Conservation (phyloP, 2,329 filamentous ascomycete genomes). For the Bimuria novae-zelandiae region DNA sequence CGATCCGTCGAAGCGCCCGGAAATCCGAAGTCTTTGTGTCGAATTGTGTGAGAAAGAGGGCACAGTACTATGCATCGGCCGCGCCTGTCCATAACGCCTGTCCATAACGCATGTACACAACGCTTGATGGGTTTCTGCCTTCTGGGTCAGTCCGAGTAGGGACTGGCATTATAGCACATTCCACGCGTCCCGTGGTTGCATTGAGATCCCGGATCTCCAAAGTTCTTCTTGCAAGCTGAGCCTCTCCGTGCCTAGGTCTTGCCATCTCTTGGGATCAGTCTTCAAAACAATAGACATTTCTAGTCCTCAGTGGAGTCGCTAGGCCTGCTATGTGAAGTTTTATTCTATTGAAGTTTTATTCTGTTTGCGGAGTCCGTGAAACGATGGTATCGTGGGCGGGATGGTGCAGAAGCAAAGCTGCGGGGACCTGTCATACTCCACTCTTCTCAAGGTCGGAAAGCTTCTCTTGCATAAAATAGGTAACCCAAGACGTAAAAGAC, state of each 20-base stretch:
- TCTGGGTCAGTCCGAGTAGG: background rate
- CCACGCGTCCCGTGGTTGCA: background rate
- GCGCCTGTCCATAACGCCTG: too few species aligned
- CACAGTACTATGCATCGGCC: too few species aligned
- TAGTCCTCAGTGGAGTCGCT: background rate
- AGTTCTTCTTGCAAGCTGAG: background rate
- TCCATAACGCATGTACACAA: too few species aligned
- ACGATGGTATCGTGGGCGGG: background rate
- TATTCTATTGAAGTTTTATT: background rate
- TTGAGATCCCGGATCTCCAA: background rate
- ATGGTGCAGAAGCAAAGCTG: background rate
- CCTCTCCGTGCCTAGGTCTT: background rate
- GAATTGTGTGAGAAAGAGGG: too few species aligned
- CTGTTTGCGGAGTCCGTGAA: conserved; percentile 7
- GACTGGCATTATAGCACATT: background rate
- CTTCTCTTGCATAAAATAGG: background rate
- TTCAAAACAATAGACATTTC: background rate
- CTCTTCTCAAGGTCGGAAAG: background rate
- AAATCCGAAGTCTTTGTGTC: too few species aligned
- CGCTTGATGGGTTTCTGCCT: too few species aligned
- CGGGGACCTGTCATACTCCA: background rate
- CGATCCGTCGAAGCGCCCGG: background rate
- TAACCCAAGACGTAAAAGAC: background rate
- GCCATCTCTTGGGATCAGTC: background rate
- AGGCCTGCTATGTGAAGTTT: background rate